Base-by-base conservation (phyloP, 371 early-diverging fungal species). In the Mucor sp. region DNA sequence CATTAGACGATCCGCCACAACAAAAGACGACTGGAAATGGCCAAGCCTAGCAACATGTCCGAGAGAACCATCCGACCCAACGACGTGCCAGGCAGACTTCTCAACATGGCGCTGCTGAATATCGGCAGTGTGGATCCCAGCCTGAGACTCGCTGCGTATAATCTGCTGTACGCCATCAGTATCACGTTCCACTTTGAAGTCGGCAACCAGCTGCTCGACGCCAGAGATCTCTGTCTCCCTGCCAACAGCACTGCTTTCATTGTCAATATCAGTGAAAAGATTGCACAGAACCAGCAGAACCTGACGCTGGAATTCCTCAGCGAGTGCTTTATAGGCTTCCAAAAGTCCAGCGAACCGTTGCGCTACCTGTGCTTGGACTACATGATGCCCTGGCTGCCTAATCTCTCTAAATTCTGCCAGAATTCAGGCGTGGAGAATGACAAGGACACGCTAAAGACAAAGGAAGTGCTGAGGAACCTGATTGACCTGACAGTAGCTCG, bases 21-120 rank as follows among this genome's bases (percentile, higher is more conserved):
- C 11, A 90, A 90, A 44, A 82, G 92, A 44, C 79, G 93, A 39
- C 88, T 86, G 70, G 86, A 91, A 55, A 78, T 87, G 68, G 82
- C 92, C 23, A 87, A 87, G 48, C 92, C 92, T 1, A 76, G 85
- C 3, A 87, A 83, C 30, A 75, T 90, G 28, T 79, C 85, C 0
- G 90, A 93, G 59, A 85, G 94, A 57, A 86, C 81, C 6, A 90
- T 97, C 63, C 85, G 93, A 35, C 96, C 97, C 4, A 86, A 88
- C n/a, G 96, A 96, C 82, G 95, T 96, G 2, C 95, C 97, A 0
- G 98, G 96, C 15, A 91, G 94, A 37, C 70, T 97, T 41, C 84
- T 97, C 23, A 96, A 95, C 67, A 95, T 97, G 89, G 94, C 96
- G 11, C 72, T 97, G 63, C 78, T 95, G 33, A 96, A 95, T 69